Base-by-base conservation (phyloP, 257 asterid species). In the Eustoma russellianum region DNA sequence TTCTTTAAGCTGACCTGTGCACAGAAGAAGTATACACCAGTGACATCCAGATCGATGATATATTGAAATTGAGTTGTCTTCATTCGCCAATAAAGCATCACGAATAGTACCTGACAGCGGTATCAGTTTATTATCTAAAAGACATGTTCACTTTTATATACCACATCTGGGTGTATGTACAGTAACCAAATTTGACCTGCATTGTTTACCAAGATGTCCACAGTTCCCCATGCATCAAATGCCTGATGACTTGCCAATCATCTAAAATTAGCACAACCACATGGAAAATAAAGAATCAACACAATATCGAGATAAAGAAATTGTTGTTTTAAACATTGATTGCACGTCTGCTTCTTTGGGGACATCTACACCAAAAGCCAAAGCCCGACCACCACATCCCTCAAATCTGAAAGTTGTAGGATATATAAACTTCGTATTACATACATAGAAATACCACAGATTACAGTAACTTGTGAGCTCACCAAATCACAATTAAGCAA, bases 31-130 rank as follows among this genome's bases (percentile, higher is more conserved):
- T 74, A 92, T 59, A 85, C 98, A 17, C 97, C 97, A 5, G 97
- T 92, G 53, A 92, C 94, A 74, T 92, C 87, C 56, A 88, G 81
- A 80, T 77, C 94, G 46, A 92, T 87, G 73, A 92, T 95, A 55
- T 92, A 97, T 69, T 85, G 85, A 97, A 97, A 92, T 55, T 92
- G 97, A 61, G 96, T 60, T 35, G 63, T 66, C 81, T 83, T 84
- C 96, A 87, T 87, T 77, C 93, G 87, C 87, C 81, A 92, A 70
- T 73, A 88, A 78, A 55, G 90, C 89, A 76, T 84, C 97, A 75
- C 94, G 83, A 13, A 95, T 85, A 60, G 87, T 92, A 54, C 97
- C 97, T 92, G 80, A 65, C 66, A 67, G 35, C 45, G 55, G 55
- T 13, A 41, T 14, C 52, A 53, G 34, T 48, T 5, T 62, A 56